Base-by-base conservation (phyloP, 768 basidiomycete genomes). In the Ramaria sp. region DNA sequence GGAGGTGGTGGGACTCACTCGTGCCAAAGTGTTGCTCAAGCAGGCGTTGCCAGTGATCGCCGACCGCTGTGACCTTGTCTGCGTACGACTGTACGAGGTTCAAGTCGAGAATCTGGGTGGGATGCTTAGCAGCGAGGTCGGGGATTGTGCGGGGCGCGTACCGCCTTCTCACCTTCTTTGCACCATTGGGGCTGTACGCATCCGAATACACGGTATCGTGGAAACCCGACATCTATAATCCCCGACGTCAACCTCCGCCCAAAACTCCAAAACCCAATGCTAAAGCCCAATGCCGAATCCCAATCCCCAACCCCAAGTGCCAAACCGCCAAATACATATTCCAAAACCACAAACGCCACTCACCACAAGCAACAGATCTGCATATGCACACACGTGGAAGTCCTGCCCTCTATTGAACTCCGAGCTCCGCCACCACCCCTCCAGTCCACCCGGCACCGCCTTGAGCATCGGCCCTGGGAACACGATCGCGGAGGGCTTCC, bases 161-260 rank as follows among this genome's bases (percentile, higher is more conserved):
- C 27, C 7, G 20, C n/a, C 33, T 5, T 59, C 66, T 20, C 61
- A 82, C 86, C 73, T 80, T 85, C 66, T 88, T 88, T 49, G 88
- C 64, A 0, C 88, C 86, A 27, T 78, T 80, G 2, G 82, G 82
- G 0, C 83, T 73, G 51, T 75, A 74, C 6, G 83, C 80, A 66
- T 87, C 84, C n/a, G 82, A 86, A 66, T 84, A 41, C 7, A 91
- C 81, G 51, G 81, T 80, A 45, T 88, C 85, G 59, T 88, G 86
- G 71, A 88, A 89, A 37, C 75, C 76, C 13, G 82, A 79, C 10
- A 56, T 49, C 34, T 37, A 12, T 34, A 34, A 20, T 34, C 13
- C 13, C 3, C 7, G 2, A 51, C n/a, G 17, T 30, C 20, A 19
- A 12, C 19, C 50, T 22, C 22, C 10, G 37, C 10, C 12, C 13